phyloP scores from a whole-genome alignment of 2,329 filamentous ascomycete genomes.

The Pseudogymnoascus sp. region DNA sequence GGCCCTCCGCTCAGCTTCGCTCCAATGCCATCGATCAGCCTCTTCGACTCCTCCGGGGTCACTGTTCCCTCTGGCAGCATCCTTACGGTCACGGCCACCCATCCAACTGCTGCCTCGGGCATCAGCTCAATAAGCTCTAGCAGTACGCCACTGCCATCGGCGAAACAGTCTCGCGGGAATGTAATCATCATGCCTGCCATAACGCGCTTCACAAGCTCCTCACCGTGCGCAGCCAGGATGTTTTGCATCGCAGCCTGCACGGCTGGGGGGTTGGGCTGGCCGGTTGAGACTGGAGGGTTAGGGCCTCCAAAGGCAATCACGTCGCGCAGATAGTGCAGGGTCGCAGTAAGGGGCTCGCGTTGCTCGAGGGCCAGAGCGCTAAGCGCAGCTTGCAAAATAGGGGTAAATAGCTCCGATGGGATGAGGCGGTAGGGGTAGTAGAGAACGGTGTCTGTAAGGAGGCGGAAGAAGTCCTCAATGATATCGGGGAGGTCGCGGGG shows the following conservation, averaged over 20 bases:
- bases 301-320: constrained; percentile 81
- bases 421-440: constrained; percentile 86
- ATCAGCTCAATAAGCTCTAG: constrained; percentile 82
- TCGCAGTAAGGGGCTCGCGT: constrained; percentile 82
- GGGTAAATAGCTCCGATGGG: constrained; percentile 67
- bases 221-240: constrained; percentile 63
- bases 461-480: constrained; percentile 73
- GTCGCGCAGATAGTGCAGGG: constrained; percentile 87
- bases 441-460: constrained; percentile 82
- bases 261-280: constrained; percentile 56
- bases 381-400: constrained; percentile 80
- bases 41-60: constrained; percentile 69
- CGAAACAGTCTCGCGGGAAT: constrained; percentile 91
- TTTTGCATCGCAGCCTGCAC: constrained; percentile 67
- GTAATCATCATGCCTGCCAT: constrained; percentile 99
- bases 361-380: constrained; percentile 85
- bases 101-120: constrained; percentile 68
- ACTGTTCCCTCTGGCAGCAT: constrained; percentile 79
- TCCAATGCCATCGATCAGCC: constrained; percentile 72
- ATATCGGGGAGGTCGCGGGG: constrained; percentile 53
- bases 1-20: constrained; percentile 64
- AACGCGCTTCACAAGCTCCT: constrained; percentile 75
- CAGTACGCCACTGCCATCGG: constrained; percentile 88
- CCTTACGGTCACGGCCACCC: constrained; percentile 77
- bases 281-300: constrained; percentile 57